Evolutionary conservation across 2,329 filamentous ascomycete genomes (phyloP).

Genomic region (Fusarium sarcochroum): DNA sequence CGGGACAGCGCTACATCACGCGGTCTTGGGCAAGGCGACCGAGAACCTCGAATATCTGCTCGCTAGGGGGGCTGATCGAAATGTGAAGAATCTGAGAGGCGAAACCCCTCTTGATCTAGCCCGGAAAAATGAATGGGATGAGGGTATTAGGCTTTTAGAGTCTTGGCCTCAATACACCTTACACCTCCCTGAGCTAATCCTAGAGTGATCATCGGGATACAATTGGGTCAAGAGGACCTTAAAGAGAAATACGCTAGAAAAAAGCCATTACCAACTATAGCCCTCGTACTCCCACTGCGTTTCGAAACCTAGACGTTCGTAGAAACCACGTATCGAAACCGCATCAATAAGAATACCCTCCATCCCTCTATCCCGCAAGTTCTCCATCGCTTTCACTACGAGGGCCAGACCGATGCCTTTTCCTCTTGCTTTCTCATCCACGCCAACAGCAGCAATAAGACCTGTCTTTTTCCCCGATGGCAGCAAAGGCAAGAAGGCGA

Average conservation of each 20-base stretch:
- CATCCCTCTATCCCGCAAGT: constrained; percentile 37
- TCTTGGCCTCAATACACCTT: too few relatives aligned
- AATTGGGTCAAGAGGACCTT: background rate
- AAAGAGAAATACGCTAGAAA: too few relatives aligned
- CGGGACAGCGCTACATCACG: background rate
- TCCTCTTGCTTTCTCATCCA: constrained; percentile 38
- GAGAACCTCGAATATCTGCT: background rate
- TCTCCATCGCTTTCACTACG: constrained; percentile 44
- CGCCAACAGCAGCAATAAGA: constrained; percentile 42
- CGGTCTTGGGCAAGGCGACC: background rate
- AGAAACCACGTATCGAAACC: constrained; percentile 41
- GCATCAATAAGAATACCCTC: constrained; percentile 41
- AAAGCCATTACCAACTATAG: background rate
- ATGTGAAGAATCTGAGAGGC: background rate
- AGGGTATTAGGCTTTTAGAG: background rate
- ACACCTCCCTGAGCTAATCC: too few relatives aligned
- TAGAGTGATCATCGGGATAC: background rate
- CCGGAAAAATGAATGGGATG: background rate
- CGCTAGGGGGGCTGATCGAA: background rate
- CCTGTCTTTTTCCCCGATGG: constrained; percentile 41
- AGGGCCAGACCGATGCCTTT: constrained; percentile 41
- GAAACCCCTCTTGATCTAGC: background rate
- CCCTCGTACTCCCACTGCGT: constrained; percentile 39
- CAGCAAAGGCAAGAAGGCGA: constrained; percentile 39
- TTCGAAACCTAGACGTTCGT: constrained; percentile 40